These are phyloP conservation scores for Pythium oligandrum DNA, from an alignment of 352 stramenopile species.

Conservation along the genomic window DNA sequence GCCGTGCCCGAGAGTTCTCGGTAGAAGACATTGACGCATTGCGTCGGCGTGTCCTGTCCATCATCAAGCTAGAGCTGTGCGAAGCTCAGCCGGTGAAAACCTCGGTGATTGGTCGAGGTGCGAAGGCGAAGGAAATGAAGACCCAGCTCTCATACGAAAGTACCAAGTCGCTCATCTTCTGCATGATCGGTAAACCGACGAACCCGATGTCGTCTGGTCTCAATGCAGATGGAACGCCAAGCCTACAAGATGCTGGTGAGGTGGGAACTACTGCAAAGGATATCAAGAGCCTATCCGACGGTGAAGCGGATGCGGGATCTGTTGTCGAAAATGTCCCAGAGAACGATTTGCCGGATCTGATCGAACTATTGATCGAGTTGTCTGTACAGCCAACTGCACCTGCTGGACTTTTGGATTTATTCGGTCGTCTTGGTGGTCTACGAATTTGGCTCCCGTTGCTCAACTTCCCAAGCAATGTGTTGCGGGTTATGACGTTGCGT, in stretches of 20 bases:
- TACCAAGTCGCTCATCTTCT: slow-evolving; percentile 78
- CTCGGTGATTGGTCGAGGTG: slow-evolving; percentile 46
- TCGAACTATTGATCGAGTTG: slow-evolving; percentile 75
- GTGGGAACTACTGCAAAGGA: slow-evolving; percentile 15
- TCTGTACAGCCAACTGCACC: slow-evolving; percentile 68
- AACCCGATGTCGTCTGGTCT: slow-evolving; percentile 61
- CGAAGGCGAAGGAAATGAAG: slow-evolving; percentile 59
- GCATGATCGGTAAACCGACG: slow-evolving; percentile 83
- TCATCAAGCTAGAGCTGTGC: slow-evolving; percentile 78
- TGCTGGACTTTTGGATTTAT: slow-evolving; percentile 64
- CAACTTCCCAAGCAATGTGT: slow-evolving; percentile 63
- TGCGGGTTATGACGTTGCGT: slow-evolving; percentile 78
- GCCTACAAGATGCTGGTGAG: slow-evolving; percentile 41
- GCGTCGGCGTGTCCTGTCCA: slow-evolving; percentile 61
- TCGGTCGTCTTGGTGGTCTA: slow-evolving; percentile 68
- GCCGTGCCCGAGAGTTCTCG: slow-evolving; percentile 41
- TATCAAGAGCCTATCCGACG: slow-evolving; percentile 56
- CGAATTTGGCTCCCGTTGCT: slow-evolving; percentile 79
- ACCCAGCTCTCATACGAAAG: slow-evolving; percentile 80
- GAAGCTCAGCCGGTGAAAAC: slow-evolving; percentile 58
- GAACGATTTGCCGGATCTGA: slow-evolving; percentile 62
- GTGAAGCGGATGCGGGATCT: slow-evolving; percentile 58
- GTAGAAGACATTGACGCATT: slow-evolving; percentile 55
- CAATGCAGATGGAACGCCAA: slow-evolving; percentile 56
- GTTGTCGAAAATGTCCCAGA: slow-evolving; percentile 75